Evolutionary conservation across 2,329 filamentous ascomycete genomes (phyloP).

Genomic region (Stemphylium vesicarium): DNA sequence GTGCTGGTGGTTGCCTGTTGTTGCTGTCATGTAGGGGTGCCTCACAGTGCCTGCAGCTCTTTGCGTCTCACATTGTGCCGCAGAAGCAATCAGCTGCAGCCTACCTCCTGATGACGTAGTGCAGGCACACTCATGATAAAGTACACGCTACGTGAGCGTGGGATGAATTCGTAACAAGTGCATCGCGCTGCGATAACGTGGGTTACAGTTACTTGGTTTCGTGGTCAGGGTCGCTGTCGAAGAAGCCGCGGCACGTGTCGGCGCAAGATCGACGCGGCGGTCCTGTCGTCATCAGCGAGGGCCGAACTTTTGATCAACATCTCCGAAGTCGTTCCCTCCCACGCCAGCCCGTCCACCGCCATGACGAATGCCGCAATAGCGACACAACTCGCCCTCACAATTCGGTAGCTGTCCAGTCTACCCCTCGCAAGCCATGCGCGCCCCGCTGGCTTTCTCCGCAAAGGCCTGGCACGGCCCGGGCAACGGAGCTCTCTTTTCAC

Average conservation of each 20-base stretch:
- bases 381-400: constrained; percentile 16
- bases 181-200: not conserved
- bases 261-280: constrained; percentile 18
- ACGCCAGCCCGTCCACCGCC: constrained; percentile 18
- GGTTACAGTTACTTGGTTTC: not conserved
- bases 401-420: constrained; percentile 35
- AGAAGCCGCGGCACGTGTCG: constrained; percentile 30
- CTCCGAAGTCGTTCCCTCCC: constrained; percentile 20
- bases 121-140: not conserved
- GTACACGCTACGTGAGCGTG: not conserved
- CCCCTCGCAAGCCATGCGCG: constrained; percentile 43
- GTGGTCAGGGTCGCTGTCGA: constrained; percentile 1
- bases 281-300: constrained; percentile 40
- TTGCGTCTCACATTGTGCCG: not conserved
- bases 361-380: constrained; percentile 34
- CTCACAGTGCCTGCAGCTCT: too few species aligned
- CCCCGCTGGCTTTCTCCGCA: constrained; percentile 35
- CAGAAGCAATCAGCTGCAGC: not conserved
- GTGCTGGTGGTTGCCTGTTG: not conserved
- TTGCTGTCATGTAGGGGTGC: not conserved
- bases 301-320: constrained; percentile 34
- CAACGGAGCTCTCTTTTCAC: constrained; percentile 44
- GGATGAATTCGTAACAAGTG: not conserved
- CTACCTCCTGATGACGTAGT: constrained; percentile 1
- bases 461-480: constrained; percentile 46